Evolutionary conservation across 495 filamentous ascomycete species (phyloP), one percentile per base, ranked within the genome.

Genomic region (Aspergillus bridgeri): DNA sequence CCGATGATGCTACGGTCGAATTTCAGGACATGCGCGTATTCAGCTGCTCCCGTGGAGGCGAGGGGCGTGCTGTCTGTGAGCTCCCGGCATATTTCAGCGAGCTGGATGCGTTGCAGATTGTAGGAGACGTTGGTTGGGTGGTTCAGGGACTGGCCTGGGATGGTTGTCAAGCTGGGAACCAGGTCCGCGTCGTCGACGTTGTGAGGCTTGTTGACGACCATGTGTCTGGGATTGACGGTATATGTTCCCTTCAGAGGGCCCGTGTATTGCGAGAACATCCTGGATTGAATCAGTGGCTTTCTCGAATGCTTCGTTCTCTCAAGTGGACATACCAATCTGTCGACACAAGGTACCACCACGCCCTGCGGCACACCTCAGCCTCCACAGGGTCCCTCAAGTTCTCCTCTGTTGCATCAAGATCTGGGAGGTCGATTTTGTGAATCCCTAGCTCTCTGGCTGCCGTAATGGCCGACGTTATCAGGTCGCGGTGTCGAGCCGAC

Each of bases 81-180:
- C 20, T 69, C 69, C 18, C 77, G 74, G 52, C 71, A 74, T 13
- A 80, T 59, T 33, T 81, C 79, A 5, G 67, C 71, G 2, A 82
- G 60, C 25, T 72, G 75, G 45, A 77, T 77, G 46, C 78, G 60
- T 33, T 77, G 74, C 13, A 82, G 53, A 24, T 66, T 70, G 53
- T 77, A 81, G 3, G 79, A 79, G 67, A 81, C 75, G 0, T 67
- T 58, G 0, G 79, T 81, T 1, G 73, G 69, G 13, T 75, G 55
- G 11, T 71, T 65, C 18, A 77, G 42, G 2, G 77, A 70, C 9
- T 3, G 9, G 11, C 11, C 7, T 2, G 33, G 13, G 33, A 2
- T 38, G 33, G 33, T 29, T 29, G 27, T 13, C 33, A 11, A 15
- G 8, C 33, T 15, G 33, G 33, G 33, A 38, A 15, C 11, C 3